Percentiles rank a stretch among this genome's conserved stretches.
Conservation (phyloP, 176 grass and related monocot species). For the Juncus effusus region DNA sequence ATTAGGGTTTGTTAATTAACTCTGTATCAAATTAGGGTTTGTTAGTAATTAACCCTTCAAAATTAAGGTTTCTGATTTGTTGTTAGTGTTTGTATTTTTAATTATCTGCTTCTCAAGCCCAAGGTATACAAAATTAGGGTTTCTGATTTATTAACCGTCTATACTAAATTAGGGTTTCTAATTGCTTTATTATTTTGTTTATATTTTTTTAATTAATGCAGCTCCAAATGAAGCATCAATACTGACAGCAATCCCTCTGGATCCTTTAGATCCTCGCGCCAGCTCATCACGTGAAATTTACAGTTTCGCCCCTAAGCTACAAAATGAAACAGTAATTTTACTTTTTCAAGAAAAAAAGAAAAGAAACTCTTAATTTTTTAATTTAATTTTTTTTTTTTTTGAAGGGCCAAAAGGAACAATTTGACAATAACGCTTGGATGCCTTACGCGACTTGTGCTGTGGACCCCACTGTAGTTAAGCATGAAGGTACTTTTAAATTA, state of each 20-base stretch:
- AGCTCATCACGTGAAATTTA: neutral
- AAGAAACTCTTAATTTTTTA: neutral
- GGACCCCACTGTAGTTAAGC: neutral
- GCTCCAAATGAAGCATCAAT: constrained; percentile 17
- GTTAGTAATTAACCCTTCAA: too few relatives aligned
- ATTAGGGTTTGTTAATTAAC: too few relatives aligned
- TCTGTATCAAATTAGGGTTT: too few relatives aligned
- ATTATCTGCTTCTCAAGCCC: too few relatives aligned
- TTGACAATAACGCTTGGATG: constrained; percentile 18
- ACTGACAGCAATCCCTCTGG: constrained; percentile 29
- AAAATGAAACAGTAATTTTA: constrained; percentile 13
- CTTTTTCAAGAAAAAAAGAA: neutral
- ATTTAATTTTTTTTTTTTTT: neutral
- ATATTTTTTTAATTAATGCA: constrained; percentile 17
- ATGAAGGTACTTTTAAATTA: constrained; percentile 8
- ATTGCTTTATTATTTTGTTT: too few relatives aligned
- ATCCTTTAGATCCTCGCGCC: constrained; percentile 6
- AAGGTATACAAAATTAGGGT: too few relatives aligned
- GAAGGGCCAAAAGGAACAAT: constrained; percentile 1
- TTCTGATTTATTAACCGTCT: too few relatives aligned
- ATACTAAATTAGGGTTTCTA: too few relatives aligned
- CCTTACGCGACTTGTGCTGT: constrained; percentile 25
- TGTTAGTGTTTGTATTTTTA: too few relatives aligned
- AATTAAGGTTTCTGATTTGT: too few relatives aligned
- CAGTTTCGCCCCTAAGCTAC: neutral